These are phyloP conservation scores for Paraglomus occultum DNA, from an alignment of 192 early-diverging fungal genomes.

Conservation along the genomic window DNA sequence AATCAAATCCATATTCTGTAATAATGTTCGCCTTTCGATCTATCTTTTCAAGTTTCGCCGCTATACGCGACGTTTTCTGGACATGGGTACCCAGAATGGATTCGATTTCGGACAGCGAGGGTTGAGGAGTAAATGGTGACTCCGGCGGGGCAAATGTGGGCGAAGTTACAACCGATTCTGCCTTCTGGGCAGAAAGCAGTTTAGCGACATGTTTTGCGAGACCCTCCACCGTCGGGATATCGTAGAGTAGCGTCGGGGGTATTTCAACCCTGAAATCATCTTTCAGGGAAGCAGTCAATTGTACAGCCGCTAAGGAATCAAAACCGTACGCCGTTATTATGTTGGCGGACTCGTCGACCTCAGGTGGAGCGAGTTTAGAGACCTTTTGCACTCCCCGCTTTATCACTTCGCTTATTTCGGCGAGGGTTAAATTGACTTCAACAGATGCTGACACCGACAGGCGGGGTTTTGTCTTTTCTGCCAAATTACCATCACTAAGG, in stretches of 20 bases:
- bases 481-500: neutral
- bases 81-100: neutral
- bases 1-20: constrained; percentile 26
- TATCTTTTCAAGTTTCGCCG: neutral
- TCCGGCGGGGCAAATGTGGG: no score
- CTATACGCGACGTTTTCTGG: neutral
- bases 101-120: neutral
- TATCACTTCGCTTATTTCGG: neutral
- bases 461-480: neutral
- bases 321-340: constrained; percentile 17
- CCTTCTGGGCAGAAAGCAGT: neutral
- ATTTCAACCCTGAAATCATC: constrained; percentile 21
- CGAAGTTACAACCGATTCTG: neutral
- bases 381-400: neutral
- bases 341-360: neutral
- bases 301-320: constrained; percentile 18
- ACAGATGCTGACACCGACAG: neutral
- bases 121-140: no score
- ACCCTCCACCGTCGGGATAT: neutral
- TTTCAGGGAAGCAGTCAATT: constrained; percentile 21
- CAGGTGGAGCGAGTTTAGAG: constrained; percentile 10
- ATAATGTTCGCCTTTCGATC: constrained; percentile 15
- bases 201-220: neutral
- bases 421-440: neutral
- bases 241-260: constrained; percentile 2